A percentile compares a stretch with the other conserved stretches of the same genome.
phyloP scores from a whole-genome alignment of 108 stramenopile genomes.

The Cyclotella atomus region DNA sequence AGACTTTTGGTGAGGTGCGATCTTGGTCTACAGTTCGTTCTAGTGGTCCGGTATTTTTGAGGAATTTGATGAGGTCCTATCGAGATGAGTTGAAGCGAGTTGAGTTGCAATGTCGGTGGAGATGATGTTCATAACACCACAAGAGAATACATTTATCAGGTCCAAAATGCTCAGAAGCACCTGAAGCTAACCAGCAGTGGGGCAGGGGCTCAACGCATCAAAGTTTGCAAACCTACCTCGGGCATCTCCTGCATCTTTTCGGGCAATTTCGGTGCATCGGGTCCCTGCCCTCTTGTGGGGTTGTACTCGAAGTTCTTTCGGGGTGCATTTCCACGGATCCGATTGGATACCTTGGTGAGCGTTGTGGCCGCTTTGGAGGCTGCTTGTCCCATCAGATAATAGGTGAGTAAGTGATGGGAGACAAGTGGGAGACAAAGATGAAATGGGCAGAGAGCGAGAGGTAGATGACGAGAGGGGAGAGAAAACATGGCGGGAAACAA shows the following conservation, averaged over 20 bases:
- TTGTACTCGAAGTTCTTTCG: not conserved
- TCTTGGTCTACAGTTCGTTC: conserved; percentile 49
- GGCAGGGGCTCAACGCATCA: too few species aligned
- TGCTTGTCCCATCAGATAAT: conserved; percentile 42
- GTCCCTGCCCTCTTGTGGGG: conserved; percentile 9
- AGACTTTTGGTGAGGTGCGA: conserved; percentile 50
- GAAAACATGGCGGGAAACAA: too few species aligned
- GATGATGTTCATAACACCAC: not conserved
- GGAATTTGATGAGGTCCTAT: conserved; percentile 54
- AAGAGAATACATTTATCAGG: not conserved
- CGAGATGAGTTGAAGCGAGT: not conserved
- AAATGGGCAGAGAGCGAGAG: too few species aligned
- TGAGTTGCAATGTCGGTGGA: not conserved
- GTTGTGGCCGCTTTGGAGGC: conserved; percentile 27
- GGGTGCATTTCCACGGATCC: not conserved
- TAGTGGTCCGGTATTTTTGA: conserved; percentile 54
- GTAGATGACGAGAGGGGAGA: too few species aligned
- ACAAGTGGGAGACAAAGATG: not conserved
- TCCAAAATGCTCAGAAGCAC: not conserved
- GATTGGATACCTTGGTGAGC: not conserved
- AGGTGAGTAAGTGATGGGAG: not conserved
- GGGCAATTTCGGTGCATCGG: conserved; percentile 4
- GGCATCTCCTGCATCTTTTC: conserved; percentile 16
- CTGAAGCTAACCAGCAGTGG: not conserved
- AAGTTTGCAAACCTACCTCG: not conserved